Conservation (phyloP, 768 basidiomycete species). For the Kwoniella botswanensis region DNA sequence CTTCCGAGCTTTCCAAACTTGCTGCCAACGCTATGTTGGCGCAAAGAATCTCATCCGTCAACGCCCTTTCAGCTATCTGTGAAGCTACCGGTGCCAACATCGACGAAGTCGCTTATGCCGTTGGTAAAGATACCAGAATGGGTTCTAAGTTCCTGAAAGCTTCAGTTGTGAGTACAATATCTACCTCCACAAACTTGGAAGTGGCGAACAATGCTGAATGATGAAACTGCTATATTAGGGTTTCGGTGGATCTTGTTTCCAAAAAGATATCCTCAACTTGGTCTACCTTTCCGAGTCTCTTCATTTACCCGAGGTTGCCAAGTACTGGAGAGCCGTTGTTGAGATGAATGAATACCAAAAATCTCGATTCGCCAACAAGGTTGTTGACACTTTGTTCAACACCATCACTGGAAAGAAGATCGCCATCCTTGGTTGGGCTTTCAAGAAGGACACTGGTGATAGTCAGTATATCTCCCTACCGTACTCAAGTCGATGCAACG, state of each 20-base stretch:
- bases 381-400: conserved; percentile 97
- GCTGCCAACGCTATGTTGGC: conserved; percentile 99
- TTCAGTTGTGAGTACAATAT: conserved; percentile 49
- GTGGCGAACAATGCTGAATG: not conserved
- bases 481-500: not conserved
- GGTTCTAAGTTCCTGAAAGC: conserved; percentile 91
- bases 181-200: not conserved
- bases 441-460: conserved; percentile 99
- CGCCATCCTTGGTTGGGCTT: conserved; percentile 95
- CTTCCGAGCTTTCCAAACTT: conserved; percentile 95
- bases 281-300: conserved; percentile 95
- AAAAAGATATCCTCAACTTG: conserved; percentile 98
- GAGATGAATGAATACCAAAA: conserved; percentile 99
- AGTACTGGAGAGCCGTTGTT: conserved; percentile 91
- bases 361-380: conserved; percentile 89
- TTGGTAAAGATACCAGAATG: conserved; percentile 89
- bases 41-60: conserved; percentile 97
- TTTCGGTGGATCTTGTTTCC: conserved; percentile 98
- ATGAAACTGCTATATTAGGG: conserved; percentile 60
- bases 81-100: conserved; percentile 99
- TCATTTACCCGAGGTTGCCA: conserved; percentile 94
- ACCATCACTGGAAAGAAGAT: conserved; percentile 75
- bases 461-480: conserved; percentile 57
- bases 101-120: conserved; percentile 92
- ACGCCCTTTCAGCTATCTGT: conserved; percentile 97